These are phyloP conservation scores for Aspergillus biplanus DNA, from an alignment of 495 filamentous ascomycete genomes.

Conservation along the genomic window DNA sequence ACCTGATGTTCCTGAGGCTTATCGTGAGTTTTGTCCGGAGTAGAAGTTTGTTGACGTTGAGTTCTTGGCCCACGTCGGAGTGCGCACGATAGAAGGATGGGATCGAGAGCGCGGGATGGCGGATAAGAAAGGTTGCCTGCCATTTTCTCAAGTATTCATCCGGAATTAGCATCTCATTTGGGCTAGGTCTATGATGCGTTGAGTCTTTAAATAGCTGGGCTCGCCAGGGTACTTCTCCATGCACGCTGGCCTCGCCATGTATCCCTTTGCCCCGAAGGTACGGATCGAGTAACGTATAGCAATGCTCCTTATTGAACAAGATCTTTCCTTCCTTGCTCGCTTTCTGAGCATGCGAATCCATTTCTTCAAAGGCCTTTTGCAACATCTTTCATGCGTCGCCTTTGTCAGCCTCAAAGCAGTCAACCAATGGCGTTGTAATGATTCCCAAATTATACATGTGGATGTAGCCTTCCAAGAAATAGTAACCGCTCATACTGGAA, in stretches of 20 bases:
- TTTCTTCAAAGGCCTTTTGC: not conserved
- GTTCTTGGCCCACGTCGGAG: conserved; percentile 16
- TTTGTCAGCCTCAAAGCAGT: not conserved
- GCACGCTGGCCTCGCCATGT: conserved; percentile 5
- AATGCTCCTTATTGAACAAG: conserved; percentile 7
- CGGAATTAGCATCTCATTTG: conserved; percentile 35
- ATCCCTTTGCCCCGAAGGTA: conserved; percentile 2
- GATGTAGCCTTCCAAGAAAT: not conserved
- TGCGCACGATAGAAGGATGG: conserved; percentile 33
- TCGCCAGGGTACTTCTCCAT: conserved; percentile 3
- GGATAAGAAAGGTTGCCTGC: conserved; percentile 40
- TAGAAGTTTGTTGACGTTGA: not conserved
- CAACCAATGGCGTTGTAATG: conserved; percentile 1
- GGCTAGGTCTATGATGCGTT: not conserved
- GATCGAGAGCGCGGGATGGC: conserved; percentile 36
- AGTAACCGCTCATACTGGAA: not conserved
- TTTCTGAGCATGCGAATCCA: not conserved
- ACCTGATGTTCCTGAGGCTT: conserved; percentile 26
- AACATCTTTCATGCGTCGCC: not conserved
- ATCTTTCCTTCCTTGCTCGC: not conserved
- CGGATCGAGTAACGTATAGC: conserved; percentile 7
- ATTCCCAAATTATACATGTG: not conserved
- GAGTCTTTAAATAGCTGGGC: not conserved
- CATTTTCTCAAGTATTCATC: conserved; percentile 33
- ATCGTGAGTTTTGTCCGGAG: not conserved